phyloP scores from a whole-genome alignment of 208 protist species.

The Phytomonas sp. region DNA sequence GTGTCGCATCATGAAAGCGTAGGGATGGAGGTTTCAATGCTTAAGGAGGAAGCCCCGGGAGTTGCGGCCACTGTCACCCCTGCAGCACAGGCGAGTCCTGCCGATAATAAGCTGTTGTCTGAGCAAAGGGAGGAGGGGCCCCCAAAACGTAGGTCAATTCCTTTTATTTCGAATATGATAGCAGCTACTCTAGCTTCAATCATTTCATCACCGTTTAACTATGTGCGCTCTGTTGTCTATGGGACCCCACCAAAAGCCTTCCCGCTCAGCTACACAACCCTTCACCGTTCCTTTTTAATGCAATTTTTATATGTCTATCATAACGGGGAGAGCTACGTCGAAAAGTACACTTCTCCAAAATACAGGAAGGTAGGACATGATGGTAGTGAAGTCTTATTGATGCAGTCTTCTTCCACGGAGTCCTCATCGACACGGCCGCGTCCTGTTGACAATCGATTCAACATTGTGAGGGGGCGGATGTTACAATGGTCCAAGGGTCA shows the following conservation, averaged over 20 bases:
- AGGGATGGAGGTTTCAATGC: background rate
- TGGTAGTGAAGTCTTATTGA: background rate
- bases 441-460: background rate
- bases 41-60: background rate
- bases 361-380: slow-evolving; percentile 23
- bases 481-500: slow-evolving; percentile 20
- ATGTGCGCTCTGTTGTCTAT: slow-evolving; percentile 80
- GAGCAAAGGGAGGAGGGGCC: background rate
- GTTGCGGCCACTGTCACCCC: background rate
- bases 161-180: slow-evolving; percentile 73
- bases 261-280: slow-evolving; percentile 46
- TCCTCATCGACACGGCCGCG: background rate
- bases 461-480: slow-evolving; percentile 4
- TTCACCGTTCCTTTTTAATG: slow-evolving; percentile 68
- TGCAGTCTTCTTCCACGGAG: background rate
- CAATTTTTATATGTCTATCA: slow-evolving; percentile 65
- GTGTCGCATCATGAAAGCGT: background rate
- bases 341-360: slow-evolving; percentile 21
- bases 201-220: slow-evolving; percentile 83
- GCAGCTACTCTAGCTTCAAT: slow-evolving; percentile 74
- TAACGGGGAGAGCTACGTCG: slow-evolving; percentile 60
- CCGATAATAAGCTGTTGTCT: background rate
- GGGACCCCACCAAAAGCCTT: slow-evolving; percentile 58
- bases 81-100: background rate
- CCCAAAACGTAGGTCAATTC: slow-evolving; percentile 21